phyloP scores from a whole-genome alignment of 306 rosid species.

The Medicago truncatula region MtrunA17r5.0-ANR NC_053048.1:5894501-5895000 shows the following conservation, averaged over 20 bases:
- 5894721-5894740: neutral
- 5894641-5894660: conserved; percentile 68
- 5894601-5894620: conserved; percentile 84
- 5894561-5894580: conserved; percentile 90
- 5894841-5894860: conserved; percentile 71
- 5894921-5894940: conserved; percentile 78
- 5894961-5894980: conserved; percentile 65
- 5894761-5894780: conserved; percentile 74
- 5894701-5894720: conserved; percentile 2
- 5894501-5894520: conserved; percentile 80
- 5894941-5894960: conserved; percentile 67
- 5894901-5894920: conserved; percentile 66
- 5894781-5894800: conserved; percentile 99
- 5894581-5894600: conserved; percentile 95
- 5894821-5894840: conserved; percentile 74
- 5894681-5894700: neutral
- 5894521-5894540: conserved; percentile 81
- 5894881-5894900: conserved; percentile 78
- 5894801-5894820: conserved; percentile 78
- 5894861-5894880: conserved; percentile 73
- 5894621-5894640: conserved; percentile 62
- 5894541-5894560: conserved; percentile 84
- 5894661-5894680: conserved; percentile 57
- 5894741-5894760: neutral
- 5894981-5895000: conserved; percentile 43